Conservation (phyloP, 75 land plant species). For the Isoetes taiwanensis region DNA sequence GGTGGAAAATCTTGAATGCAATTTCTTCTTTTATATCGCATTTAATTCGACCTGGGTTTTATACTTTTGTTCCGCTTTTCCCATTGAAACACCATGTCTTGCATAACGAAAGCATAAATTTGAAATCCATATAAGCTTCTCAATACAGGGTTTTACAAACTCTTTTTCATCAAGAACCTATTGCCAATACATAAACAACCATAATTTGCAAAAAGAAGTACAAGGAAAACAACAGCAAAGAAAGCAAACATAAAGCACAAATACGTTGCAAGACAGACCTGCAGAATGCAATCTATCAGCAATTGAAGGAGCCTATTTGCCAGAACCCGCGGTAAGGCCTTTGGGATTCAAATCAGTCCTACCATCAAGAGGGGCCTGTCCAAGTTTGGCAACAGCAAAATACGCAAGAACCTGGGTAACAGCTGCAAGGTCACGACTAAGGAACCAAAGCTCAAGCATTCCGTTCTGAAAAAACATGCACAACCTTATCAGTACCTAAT, state of each 20-base stretch:
- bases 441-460: conserved; percentile 93
- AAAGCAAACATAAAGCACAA: no score
- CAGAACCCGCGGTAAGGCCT: conserved; percentile 86
- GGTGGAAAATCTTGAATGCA: no score
- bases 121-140: conserved; percentile 92
- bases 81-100: no score
- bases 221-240: no score
- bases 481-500: no score
- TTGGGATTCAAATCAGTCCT: conserved; percentile 96
- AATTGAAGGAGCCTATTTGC: conserved; percentile 84
- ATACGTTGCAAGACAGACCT: conserved; percentile 86
- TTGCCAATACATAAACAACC: no score
- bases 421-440: conserved; percentile 49
- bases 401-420: conserved; percentile 87
- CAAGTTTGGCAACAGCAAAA: conserved; percentile 91
- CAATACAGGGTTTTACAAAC: conserved; percentile 83
- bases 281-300: conserved; percentile 67
- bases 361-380: conserved; percentile 84
- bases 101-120: no score
- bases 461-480: conserved; percentile 99
- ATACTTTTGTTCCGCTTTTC: no score
- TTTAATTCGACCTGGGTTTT: no score
- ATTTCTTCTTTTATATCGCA: no score
- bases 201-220: background rate
- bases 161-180: conserved; percentile 66